phyloP scores from a whole-genome alignment of 164 flowering plant species.

The Aristolochia californica region DNA sequence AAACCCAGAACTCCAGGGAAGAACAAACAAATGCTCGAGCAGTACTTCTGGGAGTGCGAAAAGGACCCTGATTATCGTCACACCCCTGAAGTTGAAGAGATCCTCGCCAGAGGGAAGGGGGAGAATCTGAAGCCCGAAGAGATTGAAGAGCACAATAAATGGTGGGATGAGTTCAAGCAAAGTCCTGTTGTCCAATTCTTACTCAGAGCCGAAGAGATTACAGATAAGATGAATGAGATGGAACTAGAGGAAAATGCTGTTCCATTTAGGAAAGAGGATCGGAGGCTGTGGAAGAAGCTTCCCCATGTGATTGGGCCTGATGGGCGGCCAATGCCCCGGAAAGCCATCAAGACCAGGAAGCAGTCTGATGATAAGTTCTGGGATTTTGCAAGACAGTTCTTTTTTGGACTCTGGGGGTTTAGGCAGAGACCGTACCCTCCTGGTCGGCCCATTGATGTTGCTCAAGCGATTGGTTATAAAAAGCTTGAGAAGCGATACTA shows the following conservation, averaged over 20 bases:
- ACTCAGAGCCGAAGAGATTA: slow-evolving; percentile 40
- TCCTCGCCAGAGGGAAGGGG: slow-evolving; percentile 51
- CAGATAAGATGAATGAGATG: slow-evolving; percentile 42
- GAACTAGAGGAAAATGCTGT: slow-evolving; percentile 44
- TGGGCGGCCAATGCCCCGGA: slow-evolving; percentile 94
- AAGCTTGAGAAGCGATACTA: slow-evolving; percentile 77
- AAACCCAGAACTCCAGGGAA: slow-evolving; percentile 24
- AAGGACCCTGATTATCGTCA: slow-evolving; percentile 58
- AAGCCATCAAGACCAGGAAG: slow-evolving; percentile 41
- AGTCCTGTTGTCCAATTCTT: slow-evolving; percentile 53
- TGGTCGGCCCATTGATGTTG: slow-evolving; percentile 68
- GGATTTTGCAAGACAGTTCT: slow-evolving; percentile 84
- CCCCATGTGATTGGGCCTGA: slow-evolving; percentile 75
- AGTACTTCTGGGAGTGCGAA: slow-evolving; percentile 70
- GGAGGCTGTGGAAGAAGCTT: slow-evolving; percentile 49
- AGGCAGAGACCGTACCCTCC: slow-evolving; percentile 85
- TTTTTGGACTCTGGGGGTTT: slow-evolving; percentile 91
- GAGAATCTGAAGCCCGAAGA: slow-evolving; percentile 59
- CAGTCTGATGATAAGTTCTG: slow-evolving; percentile 78
- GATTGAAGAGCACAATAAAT: slow-evolving; percentile 38
- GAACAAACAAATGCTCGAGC: slow-evolving; percentile 38
- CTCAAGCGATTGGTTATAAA: slow-evolving; percentile 92
- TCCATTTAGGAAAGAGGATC: slow-evolving; percentile 54
- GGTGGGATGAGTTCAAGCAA: slow-evolving; percentile 47
- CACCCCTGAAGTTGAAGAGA: slow-evolving; percentile 66